Conservation (phyloP, 768 basidiomycete species). For the Tephrocybe sp. region DNA sequence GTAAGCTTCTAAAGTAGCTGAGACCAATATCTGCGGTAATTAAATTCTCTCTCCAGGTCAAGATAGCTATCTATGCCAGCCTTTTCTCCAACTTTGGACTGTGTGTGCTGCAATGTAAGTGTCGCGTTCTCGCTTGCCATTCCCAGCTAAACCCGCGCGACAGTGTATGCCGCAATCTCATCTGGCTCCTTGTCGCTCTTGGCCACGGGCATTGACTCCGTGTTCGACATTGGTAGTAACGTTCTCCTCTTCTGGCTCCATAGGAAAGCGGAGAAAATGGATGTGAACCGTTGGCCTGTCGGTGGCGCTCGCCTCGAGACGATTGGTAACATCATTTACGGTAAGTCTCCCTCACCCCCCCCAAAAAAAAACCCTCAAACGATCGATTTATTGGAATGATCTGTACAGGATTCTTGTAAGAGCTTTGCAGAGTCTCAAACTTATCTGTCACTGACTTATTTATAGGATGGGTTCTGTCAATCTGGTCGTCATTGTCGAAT, state of each 20-base stretch:
- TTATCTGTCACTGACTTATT: neutral
- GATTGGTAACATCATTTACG: constrained; percentile 87
- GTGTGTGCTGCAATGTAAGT: constrained; percentile 69
- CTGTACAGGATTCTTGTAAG: constrained; percentile 48
- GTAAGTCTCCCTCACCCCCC: constrained; percentile 37
- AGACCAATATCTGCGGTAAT: neutral
- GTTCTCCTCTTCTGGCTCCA: constrained; percentile 81
- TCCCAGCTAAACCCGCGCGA: constrained; percentile 5
- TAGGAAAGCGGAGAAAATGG: constrained; percentile 66
- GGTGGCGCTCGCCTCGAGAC: constrained; percentile 89
- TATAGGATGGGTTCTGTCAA: constrained; percentile 89
- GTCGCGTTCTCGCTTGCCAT: neutral
- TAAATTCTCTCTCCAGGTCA: constrained; percentile 53
- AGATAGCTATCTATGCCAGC: constrained; percentile 85
- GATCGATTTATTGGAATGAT: neutral
- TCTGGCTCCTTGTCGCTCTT: constrained; percentile 83
- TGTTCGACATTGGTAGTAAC: constrained; percentile 84
- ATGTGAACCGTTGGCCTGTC: constrained; percentile 88
- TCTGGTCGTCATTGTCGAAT: constrained; percentile 88
- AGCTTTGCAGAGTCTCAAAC: neutral
- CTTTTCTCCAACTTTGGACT: constrained; percentile 75
- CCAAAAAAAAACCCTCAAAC: too few species aligned
- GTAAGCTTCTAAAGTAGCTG: constrained; percentile 38
- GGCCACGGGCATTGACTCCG: constrained; percentile 87
- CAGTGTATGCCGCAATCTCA: constrained; percentile 92